Base-by-base conservation (phyloP, 345 rosid species). In the Jatropha curcas region DNA sequence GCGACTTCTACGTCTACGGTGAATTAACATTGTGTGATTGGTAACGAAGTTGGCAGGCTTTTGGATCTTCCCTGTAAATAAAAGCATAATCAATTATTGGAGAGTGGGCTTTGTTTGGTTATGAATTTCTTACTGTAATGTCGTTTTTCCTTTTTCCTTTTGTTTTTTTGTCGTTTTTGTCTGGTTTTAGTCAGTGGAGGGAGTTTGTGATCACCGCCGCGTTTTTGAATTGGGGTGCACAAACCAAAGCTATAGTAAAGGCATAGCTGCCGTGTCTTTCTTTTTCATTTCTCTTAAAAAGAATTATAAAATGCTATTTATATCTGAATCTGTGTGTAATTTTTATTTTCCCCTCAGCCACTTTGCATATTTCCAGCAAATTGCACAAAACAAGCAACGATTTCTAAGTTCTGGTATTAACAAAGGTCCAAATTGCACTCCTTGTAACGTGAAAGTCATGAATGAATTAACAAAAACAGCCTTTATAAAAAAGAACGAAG, bases 1-100 rank as follows among this genome's bases (percentile, higher is more conserved):
- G 46, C 87, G 93, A 51, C 81, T 89, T 52, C 75, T 89, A 65
- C 92, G 88, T 74, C 87, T 92, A 82, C 86, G 78, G 64, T 89
- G 86, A 89, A 57, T 50, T 39, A 51, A 19, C 10, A 5, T n/a
- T 28, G 41, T 33, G 45, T 27, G 34, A 24, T 4, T 27, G 9
- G n/a, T 50, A 16, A 17, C n/a, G n/a, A n/a, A n/a, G n/a, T n/a
- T 4, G 51, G 19, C 14, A 5, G 60, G 73, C 73, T 39, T 8
- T 71, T 33, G 35, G 55, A 50, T 43, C n/a, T 43, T 35, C 67
- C 14, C 57, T 71, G 62, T 59, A 77, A 76, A 79, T 67, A 75
- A 67, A 52, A 79, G 78, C 70, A 59, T 60, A 52, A 43, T 60
- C 73, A 65, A 76, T 27, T 27, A 13, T 0, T 19, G 3, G 45